These are phyloP conservation scores for Mycena galericulata DNA, from an alignment of 768 basidiomycete species.

Conservation along the genomic window DNA sequence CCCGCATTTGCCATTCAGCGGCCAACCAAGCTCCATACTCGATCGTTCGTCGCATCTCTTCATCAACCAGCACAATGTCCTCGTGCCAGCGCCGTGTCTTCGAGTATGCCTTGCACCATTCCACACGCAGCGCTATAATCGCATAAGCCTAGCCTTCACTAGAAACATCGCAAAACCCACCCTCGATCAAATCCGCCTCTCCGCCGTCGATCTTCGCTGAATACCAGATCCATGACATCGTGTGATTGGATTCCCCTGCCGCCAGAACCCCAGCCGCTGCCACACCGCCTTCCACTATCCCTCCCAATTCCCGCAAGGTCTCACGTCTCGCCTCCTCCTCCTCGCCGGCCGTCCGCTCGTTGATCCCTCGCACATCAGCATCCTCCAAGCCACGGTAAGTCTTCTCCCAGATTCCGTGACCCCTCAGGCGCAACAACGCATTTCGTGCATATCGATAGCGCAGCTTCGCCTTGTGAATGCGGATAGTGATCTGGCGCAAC, in stretches of 20 bases:
- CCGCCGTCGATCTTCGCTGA: not conserved
- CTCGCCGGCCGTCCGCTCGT: not conserved
- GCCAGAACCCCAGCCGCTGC: not conserved
- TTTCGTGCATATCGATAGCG: conserved; percentile 2
- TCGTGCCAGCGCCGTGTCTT: conserved; percentile 3
- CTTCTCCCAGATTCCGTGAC: conserved; percentile 5
- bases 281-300: not conserved
- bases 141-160: not conserved
- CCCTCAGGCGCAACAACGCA: not conserved
- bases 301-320: not conserved
- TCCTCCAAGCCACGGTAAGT: not conserved
- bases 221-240: conserved; percentile 2
- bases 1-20: not conserved
- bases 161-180: not conserved
- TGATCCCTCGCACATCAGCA: not conserved
- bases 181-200: not conserved
- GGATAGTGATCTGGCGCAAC: not conserved
- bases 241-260: not conserved
- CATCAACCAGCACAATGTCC: not conserved
- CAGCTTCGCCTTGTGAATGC: conserved; percentile 11
- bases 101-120: conserved; percentile 5
- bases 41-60: conserved; percentile 16
- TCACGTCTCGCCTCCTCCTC: not conserved
- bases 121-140: conserved; percentile 1
- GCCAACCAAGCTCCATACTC: not conserved